Evolutionary conservation across 495 filamentous ascomycete genomes (phyloP).

Genomic region (Collariella sp.): DNA sequence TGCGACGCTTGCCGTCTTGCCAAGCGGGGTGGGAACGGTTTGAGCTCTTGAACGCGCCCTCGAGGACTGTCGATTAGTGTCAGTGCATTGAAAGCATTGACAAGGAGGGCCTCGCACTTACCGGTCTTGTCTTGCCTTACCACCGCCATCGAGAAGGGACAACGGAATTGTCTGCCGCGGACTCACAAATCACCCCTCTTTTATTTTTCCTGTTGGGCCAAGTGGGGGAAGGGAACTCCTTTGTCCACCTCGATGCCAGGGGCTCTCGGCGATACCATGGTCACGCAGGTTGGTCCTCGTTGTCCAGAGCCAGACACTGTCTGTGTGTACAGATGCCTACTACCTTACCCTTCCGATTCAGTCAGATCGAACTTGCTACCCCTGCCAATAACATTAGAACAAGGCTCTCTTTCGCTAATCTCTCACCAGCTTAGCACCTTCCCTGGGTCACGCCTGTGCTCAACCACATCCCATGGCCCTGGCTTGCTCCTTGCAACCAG

Average conservation of each 20-base stretch:
- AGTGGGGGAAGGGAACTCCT: not conserved
- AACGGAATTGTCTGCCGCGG: slow-evolving; percentile 9
- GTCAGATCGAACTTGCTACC: slow-evolving; percentile 21
- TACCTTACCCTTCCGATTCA: slow-evolving; percentile 15
- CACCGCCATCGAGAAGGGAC: slow-evolving; percentile 11
- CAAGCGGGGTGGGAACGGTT: not conserved
- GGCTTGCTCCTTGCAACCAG: slow-evolving; percentile 4
- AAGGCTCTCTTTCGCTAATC: slow-evolving; percentile 27
- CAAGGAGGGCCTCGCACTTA: slow-evolving; percentile 4
- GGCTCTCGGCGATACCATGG: slow-evolving; percentile 1
- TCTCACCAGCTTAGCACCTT: slow-evolving; percentile 18
- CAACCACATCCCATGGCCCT: slow-evolving; percentile 17
- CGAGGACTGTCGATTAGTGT: not conserved
- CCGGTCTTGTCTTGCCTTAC: slow-evolving; percentile 8
- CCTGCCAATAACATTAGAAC: slow-evolving; percentile 11
- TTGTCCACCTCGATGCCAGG: not conserved
- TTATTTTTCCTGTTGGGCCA: not conserved
- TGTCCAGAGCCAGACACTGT: not conserved
- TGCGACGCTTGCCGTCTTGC: slow-evolving; percentile 4
- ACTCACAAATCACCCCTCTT: slow-evolving; percentile 10
- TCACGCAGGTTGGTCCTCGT: slow-evolving; percentile 16
- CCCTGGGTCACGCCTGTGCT: slow-evolving; percentile 9
- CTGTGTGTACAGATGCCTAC: slow-evolving; percentile 4
- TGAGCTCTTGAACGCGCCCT: not conserved
- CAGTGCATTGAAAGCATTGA: slow-evolving; percentile 23